Evolutionary conservation across 2,329 filamentous ascomycete genomes (phyloP).

Genomic region (Neoscytalidium dimidiatum): DNA sequence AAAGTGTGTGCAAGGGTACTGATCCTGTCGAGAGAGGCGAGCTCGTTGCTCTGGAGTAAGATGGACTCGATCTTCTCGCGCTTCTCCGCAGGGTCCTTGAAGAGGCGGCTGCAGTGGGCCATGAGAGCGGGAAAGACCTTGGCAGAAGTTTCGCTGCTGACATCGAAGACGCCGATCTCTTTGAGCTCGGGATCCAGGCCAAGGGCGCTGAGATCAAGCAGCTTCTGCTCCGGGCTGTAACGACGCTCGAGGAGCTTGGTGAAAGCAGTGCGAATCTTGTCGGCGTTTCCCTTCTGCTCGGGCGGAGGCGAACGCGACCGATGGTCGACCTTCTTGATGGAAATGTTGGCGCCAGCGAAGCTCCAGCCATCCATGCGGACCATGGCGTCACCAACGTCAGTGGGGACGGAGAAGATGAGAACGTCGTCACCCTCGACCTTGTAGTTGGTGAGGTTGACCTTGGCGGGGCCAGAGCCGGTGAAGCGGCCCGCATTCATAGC

Average conservation of each 20-base stretch:
- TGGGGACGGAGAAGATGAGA: conserved; percentile 39
- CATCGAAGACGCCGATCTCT: conserved; percentile 74
- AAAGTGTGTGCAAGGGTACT: conserved; percentile 76
- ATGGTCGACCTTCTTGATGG: conserved; percentile 31
- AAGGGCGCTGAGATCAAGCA: conserved; percentile 81
- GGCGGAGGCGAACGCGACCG: neutral
- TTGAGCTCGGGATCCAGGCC: conserved; percentile 71
- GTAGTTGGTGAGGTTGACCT: conserved; percentile 36
- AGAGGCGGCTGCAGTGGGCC: conserved; percentile 77
- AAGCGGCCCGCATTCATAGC: conserved; percentile 22
- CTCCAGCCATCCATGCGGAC: conserved; percentile 43
- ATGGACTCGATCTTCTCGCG: conserved; percentile 79
- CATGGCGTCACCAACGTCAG: conserved; percentile 36
- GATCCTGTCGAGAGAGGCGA: conserved; percentile 71
- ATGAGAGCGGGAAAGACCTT: conserved; percentile 94
- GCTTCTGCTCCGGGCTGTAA: conserved; percentile 70
- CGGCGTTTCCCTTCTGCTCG: neutral
- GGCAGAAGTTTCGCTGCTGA: conserved; percentile 63
- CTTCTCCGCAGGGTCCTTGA: conserved; percentile 71
- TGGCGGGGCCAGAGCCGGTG: conserved; percentile 30
- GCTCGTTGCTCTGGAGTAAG: conserved; percentile 76
- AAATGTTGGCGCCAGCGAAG: conserved; percentile 42
- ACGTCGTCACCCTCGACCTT: conserved; percentile 34
- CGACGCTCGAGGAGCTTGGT: conserved; percentile 71
- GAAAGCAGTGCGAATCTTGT: conserved; percentile 50